phyloP scores from a whole-genome alignment of 768 basidiomycete genomes.

The Cystofilobasidium bisporidii region DNA sequence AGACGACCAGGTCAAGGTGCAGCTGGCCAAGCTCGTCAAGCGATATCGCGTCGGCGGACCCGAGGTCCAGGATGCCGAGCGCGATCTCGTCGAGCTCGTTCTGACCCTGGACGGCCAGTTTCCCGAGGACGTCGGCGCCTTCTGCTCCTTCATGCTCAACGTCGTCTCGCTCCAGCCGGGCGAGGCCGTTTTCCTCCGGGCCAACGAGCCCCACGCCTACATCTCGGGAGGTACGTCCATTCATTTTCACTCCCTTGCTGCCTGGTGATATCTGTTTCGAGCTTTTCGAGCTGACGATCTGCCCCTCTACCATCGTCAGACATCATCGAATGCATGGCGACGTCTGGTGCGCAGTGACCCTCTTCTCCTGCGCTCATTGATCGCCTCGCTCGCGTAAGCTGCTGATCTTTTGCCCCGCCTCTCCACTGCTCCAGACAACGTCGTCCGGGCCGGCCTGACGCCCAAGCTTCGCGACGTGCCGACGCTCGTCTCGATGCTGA shows the following conservation, averaged over 20 bases:
- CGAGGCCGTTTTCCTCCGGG: constrained; percentile 87
- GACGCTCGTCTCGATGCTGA: constrained; percentile 76
- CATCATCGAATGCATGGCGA: constrained; percentile 98
- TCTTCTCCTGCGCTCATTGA: background rate
- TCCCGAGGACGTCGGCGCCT: constrained; percentile 84
- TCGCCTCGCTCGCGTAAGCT: no score
- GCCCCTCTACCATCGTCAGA: constrained; percentile 46
- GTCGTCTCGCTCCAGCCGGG: constrained; percentile 67
- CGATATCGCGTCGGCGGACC: constrained; percentile 50
- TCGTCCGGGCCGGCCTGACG: constrained; percentile 94
- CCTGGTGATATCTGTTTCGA: no score
- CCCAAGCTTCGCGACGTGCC: constrained; percentile 91
- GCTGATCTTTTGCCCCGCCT: background rate
- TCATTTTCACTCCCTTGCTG: no score
- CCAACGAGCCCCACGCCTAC: constrained; percentile 95
- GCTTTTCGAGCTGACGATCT: background rate
- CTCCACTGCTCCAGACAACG: constrained; percentile 55
- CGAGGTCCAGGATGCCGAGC: constrained; percentile 44
- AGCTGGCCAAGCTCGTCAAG: constrained; percentile 52
- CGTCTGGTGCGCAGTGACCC: constrained; percentile 49
- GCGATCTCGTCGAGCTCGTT: constrained; percentile 49
- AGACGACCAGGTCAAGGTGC: constrained; percentile 44
- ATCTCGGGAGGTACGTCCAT: constrained; percentile 77
- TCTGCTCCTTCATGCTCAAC: constrained; percentile 84
- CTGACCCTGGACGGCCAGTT: constrained; percentile 55